Evolutionary conservation across 257 asterid genomes (phyloP).

Genomic region (Solanum pinnatisectum): DNA sequence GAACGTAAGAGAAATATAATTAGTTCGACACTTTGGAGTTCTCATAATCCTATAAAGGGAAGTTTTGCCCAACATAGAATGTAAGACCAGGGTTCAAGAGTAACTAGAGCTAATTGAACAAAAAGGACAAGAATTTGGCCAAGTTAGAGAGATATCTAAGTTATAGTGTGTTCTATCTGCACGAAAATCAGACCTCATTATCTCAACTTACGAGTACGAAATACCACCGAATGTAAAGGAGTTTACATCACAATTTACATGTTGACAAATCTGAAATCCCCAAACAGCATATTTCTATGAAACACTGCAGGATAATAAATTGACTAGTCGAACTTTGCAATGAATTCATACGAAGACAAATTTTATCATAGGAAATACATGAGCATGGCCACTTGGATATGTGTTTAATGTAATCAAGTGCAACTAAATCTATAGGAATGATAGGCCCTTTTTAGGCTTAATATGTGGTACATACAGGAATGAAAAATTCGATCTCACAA

Average conservation of each 20-base stretch:
- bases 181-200: background rate
- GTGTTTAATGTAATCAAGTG: background rate
- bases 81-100: background rate
- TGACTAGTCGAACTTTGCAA: background rate
- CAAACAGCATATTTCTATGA: background rate
- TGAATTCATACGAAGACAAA: background rate
- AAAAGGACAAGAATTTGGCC: background rate
- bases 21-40: background rate
- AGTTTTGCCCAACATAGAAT: no score
- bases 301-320: background rate
- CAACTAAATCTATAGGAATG: background rate
- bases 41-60: no score
- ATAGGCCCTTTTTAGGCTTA: background rate
- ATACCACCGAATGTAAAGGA: background rate
- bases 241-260: background rate
- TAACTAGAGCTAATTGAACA: background rate
- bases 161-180: background rate
- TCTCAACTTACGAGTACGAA: background rate
- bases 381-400: background rate
- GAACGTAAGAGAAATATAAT: background rate
- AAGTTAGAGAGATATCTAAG: background rate
- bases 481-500: background rate
- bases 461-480: background rate
- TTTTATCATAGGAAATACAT: background rate
- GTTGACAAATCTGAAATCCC: background rate